Percentiles rank a stretch among this genome's conserved stretches.
phyloP scores from a whole-genome alignment of 176 grass and related monocot genomes.

The Rhynchospora tenuis region DNA sequence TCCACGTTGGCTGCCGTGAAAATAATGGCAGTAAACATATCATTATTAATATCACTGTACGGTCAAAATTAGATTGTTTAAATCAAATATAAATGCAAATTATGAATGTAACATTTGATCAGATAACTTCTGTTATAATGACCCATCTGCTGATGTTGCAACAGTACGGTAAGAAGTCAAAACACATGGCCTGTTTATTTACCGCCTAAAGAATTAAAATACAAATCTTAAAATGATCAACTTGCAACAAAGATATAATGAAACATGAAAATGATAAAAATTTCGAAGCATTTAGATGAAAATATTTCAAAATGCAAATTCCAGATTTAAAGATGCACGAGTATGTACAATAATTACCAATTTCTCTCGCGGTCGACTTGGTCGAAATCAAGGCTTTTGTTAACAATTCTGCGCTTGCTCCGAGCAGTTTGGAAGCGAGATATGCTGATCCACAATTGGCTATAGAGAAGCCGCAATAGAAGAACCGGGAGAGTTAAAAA shows the following conservation, averaged over 20 bases:
- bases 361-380: conserved; percentile 90
- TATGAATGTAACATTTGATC: too few relatives aligned
- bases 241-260: not conserved
- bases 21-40: too few relatives aligned
- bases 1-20: too few relatives aligned
- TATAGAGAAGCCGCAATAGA: conserved; percentile 48
- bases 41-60: too few relatives aligned
- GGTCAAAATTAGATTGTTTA: too few relatives aligned
- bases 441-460: conserved; percentile 67
- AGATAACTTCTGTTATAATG: too few relatives aligned
- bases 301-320: not conserved
- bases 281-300: not conserved
- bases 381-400: conserved; percentile 79
- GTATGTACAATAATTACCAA: conserved; percentile 36
- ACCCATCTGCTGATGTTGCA: too few relatives aligned
- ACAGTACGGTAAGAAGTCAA: too few relatives aligned
- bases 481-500: conserved; percentile 38
- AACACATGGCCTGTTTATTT: not conserved
- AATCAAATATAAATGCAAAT: too few relatives aligned
- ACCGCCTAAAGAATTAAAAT: not conserved
- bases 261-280: not conserved
- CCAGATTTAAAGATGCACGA: not conserved
- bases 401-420: conserved; percentile 55
- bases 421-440: conserved; percentile 73
- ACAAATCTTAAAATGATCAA: not conserved